Conservation (phyloP, 176 grass and related monocot species). For the Avena eriantha region DNA sequence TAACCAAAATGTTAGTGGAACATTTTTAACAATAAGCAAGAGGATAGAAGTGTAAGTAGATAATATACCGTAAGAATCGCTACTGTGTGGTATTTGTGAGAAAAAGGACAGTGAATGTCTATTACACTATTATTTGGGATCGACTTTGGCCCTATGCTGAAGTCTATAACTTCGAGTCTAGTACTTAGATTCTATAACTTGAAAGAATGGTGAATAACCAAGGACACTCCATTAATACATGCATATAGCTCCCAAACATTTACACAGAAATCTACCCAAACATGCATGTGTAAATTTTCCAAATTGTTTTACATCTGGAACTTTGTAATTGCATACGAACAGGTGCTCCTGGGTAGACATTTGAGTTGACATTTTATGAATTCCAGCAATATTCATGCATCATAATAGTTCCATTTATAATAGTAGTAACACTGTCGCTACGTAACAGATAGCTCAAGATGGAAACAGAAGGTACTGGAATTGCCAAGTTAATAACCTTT, state of each 20-base stretch:
- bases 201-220: slow-evolving; percentile 21
- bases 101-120: background rate
- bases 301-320: background rate
- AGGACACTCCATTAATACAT: slow-evolving; percentile 1
- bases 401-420: background rate
- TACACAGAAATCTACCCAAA: background rate
- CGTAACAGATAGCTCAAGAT: background rate
- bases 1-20: background rate
- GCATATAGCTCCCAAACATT: slow-evolving; percentile 16
- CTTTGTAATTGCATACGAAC: background rate
- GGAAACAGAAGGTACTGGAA: slow-evolving; percentile 32
- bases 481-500: slow-evolving; percentile 54
- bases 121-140: background rate
- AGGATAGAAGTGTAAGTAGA: slow-evolving; percentile 18
- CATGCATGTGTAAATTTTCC: background rate
- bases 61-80: background rate
- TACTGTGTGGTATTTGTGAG: slow-evolving; percentile 2
- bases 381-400: slow-evolving; percentile 18
- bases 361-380: slow-evolving; percentile 5
- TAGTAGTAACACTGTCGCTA: background rate
- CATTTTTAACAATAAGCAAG: background rate
- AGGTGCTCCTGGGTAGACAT: background rate
- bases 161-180: slow-evolving; percentile 14
- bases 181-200: slow-evolving; percentile 13
- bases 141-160: slow-evolving; percentile 13